Base-by-base conservation (phyloP, 1,139 yeast species). In the Yamadazyma dendronema region DNA sequence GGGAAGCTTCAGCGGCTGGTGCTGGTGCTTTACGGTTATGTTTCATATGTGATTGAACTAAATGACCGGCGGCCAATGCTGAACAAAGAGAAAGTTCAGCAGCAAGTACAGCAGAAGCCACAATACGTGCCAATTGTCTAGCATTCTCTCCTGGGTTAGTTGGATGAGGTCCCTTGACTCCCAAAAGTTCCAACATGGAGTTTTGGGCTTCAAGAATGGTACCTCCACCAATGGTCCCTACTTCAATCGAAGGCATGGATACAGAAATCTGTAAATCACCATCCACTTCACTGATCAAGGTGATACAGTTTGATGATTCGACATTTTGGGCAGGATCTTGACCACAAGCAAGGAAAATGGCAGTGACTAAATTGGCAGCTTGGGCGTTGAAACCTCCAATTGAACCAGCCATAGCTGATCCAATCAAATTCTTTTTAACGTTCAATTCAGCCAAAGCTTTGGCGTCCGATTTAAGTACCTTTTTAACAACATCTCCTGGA, bases 241-340 rank as follows among this genome's bases (percentile, higher is more conserved):
- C 98, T 67, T 94, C 99, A 51, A 94, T 89, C 19, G 95, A 88
- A 21, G 99, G 99, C 99, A 94, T 94, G 5, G 97, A 86, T 15
- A 92, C 98, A 3, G 96, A 86, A 36, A 94, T 84, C 48, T 79
- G 83, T 54, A 94, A 76, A 56, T 89, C 90, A 17, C 96, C 98
- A 25, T 67, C 69, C 34, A 77, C 36, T 34, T 52, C 50, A 56
- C 84, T 83, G 95, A 94, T 89, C 49, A 92, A 72, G 2, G 98
- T 92, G 48, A 94, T 90, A 81, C 98, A 94, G 67, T 90, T 92
- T 25, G 97, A 88, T 42, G 95, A 83, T 67, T 92, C 99, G 39
- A 94, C 97, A 57, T 90, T 92, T 67, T 89, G 97, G 2, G 97
- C 97, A 11, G 97, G 97, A 65, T 92, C 98, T 71, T 92, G 99